phyloP scores from a whole-genome alignment of 768 basidiomycete species.

The Mycena vulgaris region DNA sequence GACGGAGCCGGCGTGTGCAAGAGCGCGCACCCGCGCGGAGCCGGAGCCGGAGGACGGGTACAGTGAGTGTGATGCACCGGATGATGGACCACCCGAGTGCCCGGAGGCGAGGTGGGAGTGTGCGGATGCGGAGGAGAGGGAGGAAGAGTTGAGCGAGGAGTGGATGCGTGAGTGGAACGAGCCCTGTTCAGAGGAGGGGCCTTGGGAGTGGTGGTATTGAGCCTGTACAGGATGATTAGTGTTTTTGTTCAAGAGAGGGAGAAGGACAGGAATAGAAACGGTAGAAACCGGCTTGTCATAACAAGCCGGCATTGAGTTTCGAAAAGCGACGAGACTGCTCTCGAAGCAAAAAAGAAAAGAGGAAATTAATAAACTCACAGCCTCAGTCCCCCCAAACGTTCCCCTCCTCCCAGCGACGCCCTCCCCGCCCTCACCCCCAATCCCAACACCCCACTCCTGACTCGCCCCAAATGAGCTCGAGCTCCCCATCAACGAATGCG shows the following conservation, averaged over 20 bases:
- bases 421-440: background rate
- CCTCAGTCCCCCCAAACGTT: background rate
- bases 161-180: conserved; percentile 34
- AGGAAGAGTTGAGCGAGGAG: conserved; percentile 21
- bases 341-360: background rate
- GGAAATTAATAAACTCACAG: background rate
- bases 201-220: conserved; percentile 20
- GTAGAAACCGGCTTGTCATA: too few relatives aligned
- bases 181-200: conserved; percentile 33
- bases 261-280: background rate
- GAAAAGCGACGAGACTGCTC: too few relatives aligned
- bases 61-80: conserved; percentile 12
- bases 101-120: background rate
- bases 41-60: conserved; percentile 34
- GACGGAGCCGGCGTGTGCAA: conserved; percentile 26
- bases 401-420: background rate
- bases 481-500: conserved; percentile 22
- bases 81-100: background rate
- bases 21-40: conserved; percentile 26
- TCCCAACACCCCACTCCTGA: conserved; percentile 23
- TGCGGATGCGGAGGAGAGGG: conserved; percentile 29
- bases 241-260: background rate
- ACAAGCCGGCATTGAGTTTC: too few relatives aligned
- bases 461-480: background rate
- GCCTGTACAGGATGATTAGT: conserved; percentile 7